Evolutionary conservation across 139 green algal genomes (phyloP).

Genomic region (Ettlia oleoabundans): DNA sequence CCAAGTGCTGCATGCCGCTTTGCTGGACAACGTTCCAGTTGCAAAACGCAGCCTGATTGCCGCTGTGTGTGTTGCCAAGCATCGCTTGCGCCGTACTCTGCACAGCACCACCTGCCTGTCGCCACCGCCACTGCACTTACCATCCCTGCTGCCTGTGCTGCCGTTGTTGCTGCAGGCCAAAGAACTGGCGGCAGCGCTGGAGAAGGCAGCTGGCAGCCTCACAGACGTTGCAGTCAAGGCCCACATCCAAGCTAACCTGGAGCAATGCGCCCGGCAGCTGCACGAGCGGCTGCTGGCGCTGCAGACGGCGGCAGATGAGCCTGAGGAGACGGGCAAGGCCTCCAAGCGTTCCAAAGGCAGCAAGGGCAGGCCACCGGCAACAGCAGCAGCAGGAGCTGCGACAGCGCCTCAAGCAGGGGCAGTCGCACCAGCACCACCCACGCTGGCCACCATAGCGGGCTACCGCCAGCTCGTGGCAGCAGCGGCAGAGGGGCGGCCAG

Average conservation of each 20-base stretch:
- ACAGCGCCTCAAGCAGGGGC: background rate
- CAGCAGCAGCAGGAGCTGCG: background rate
- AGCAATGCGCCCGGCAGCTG: background rate
- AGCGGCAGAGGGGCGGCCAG: background rate
- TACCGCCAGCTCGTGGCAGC: background rate
- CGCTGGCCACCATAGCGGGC: background rate
- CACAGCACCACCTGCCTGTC: no score
- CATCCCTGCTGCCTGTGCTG: background rate
- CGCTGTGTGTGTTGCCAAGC: no score
- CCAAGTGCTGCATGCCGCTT: background rate
- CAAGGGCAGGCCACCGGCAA: background rate
- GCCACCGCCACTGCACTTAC: background rate
- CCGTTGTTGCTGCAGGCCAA: background rate
- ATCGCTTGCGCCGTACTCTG: no score
- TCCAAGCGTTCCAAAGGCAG: background rate
- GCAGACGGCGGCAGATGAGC: background rate
- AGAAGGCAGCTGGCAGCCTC: background rate
- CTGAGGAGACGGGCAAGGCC: background rate
- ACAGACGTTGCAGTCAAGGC: background rate
- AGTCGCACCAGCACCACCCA: background rate
- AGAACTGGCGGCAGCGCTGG: slow-evolving; percentile 7
- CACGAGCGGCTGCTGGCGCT: slow-evolving; percentile 14
- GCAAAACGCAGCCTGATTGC: no score
- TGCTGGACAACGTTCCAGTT: no score
- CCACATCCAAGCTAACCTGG: slow-evolving; percentile 11